Conservation (phyloP, 2,329 filamentous ascomycete species). For the Monosporascus sp. region DNA sequence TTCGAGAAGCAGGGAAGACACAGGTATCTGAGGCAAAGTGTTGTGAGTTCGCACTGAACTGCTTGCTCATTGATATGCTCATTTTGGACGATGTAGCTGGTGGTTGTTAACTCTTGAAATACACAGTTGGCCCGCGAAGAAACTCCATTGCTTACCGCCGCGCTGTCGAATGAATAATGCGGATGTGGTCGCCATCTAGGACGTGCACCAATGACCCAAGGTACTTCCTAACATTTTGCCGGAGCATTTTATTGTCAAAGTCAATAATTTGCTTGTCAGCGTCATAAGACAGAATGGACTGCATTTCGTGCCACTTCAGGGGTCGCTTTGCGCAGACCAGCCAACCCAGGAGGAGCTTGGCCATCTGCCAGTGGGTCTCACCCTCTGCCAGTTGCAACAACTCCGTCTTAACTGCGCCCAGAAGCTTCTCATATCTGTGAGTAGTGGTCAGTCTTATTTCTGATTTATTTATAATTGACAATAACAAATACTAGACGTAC, state of each 20-base stretch:
- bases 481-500: not conserved
- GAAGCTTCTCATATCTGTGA: not conserved
- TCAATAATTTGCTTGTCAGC: constrained; percentile 21
- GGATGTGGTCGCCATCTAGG: constrained; percentile 22
- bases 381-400: not conserved
- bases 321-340: constrained; percentile 32
- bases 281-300: constrained; percentile 31
- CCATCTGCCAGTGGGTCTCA: constrained; percentile 6
- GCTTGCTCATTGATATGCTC: constrained; percentile 14
- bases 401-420: not conserved
- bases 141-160: constrained; percentile 21
- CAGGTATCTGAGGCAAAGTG: constrained; percentile 30
- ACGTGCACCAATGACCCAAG: constrained; percentile 33
- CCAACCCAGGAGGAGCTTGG: constrained; percentile 30
- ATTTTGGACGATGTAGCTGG: constrained; percentile 18
- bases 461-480: too few relatives aligned
- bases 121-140: not conserved
- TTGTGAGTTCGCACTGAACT: constrained; percentile 27
- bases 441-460: not conserved
- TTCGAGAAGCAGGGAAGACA: constrained; percentile 26
- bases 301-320: constrained; percentile 36
- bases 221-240: constrained; percentile 16
- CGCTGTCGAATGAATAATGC: constrained; percentile 34
- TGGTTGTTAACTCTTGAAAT: not conserved
- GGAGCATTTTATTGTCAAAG: constrained; percentile 21